These are phyloP conservation scores for Phytophthora tentaculata DNA, from an alignment of 352 stramenopile genomes.

Conservation along the genomic window DNA sequence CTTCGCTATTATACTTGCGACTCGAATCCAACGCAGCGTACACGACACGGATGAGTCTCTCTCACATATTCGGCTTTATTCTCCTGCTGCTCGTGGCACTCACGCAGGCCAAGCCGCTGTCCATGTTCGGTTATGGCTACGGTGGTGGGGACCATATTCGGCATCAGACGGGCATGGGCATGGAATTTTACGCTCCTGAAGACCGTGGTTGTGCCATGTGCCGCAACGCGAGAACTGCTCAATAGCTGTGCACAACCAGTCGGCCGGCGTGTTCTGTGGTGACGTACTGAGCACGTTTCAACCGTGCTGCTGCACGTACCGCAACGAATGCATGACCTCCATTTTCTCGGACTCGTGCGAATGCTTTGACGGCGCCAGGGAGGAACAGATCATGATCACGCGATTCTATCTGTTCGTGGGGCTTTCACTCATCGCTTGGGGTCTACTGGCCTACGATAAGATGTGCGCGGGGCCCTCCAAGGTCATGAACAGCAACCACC, in stretches of 20 bases:
- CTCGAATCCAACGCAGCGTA: not conserved
- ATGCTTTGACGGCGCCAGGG: slow-evolving; percentile 63
- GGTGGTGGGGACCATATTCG: slow-evolving; percentile 23
- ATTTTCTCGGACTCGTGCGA: slow-evolving; percentile 77
- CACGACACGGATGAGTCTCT: slow-evolving; percentile 1
- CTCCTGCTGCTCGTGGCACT: slow-evolving; percentile 12
- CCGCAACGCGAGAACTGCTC: slow-evolving; percentile 72
- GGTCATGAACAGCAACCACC: slow-evolving; percentile 80
- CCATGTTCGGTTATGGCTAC: slow-evolving; percentile 28
- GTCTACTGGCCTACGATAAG: slow-evolving; percentile 70
- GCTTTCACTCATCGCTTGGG: slow-evolving; percentile 66
- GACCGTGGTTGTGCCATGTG: slow-evolving; percentile 67
- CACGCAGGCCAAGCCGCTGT: slow-evolving; percentile 10
- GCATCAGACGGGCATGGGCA: slow-evolving; percentile 34
- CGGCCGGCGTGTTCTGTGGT: slow-evolving; percentile 67
- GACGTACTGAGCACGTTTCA: slow-evolving; percentile 69
- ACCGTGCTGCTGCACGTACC: slow-evolving; percentile 77
- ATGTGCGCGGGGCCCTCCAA: slow-evolving; percentile 81
- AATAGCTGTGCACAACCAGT: slow-evolving; percentile 56
- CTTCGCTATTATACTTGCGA: too few relatives aligned
- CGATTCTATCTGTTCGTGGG: slow-evolving; percentile 78
- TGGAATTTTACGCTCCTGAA: slow-evolving; percentile 39
- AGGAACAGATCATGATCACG: slow-evolving; percentile 69
- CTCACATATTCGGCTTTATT: slow-evolving; percentile 1
- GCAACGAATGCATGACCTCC: slow-evolving; percentile 80